Conservation (phyloP, 768 basidiomycete species). For the Pleurotus platypus region DNA sequence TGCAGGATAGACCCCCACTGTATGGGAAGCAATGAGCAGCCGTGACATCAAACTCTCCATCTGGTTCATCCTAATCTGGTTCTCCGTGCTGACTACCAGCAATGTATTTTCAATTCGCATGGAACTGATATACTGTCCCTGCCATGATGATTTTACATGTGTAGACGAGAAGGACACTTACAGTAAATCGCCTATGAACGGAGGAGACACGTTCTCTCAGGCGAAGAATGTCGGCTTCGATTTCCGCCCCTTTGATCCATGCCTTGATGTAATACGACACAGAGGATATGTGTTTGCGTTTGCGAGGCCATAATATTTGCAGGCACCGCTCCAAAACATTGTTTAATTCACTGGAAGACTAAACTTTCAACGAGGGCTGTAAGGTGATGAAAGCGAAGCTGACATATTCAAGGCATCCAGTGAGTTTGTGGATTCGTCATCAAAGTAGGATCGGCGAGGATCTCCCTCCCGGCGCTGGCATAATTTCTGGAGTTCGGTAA, state of each 20-base stretch:
- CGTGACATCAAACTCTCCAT: neutral
- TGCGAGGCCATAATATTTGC: neutral
- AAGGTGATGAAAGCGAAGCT: too few species aligned
- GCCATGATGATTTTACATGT: too few species aligned
- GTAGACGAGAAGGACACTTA: neutral
- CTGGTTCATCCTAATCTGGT: neutral
- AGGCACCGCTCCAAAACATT: neutral
- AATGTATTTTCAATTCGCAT: conserved; percentile 1
- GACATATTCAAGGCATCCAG: neutral
- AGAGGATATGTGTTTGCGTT: neutral
- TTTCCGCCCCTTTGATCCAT: neutral
- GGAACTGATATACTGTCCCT: neutral
- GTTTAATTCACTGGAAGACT: too few species aligned
- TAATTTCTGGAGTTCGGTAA: neutral
- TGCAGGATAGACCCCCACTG: too few species aligned
- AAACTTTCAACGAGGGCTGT: too few species aligned
- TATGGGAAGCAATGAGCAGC: neutral
- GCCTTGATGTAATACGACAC: neutral
- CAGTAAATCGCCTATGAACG: conserved; percentile 1
- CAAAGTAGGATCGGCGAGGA: neutral
- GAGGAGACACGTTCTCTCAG: conserved; percentile 2
- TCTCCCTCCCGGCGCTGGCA: neutral
- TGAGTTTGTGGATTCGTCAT: neutral
- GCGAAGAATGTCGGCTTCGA: neutral
- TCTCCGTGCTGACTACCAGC: neutral